Conservation (phyloP, 225 moss, liverwort and hornwort species). For the Anthoceros angustus region DNA sequence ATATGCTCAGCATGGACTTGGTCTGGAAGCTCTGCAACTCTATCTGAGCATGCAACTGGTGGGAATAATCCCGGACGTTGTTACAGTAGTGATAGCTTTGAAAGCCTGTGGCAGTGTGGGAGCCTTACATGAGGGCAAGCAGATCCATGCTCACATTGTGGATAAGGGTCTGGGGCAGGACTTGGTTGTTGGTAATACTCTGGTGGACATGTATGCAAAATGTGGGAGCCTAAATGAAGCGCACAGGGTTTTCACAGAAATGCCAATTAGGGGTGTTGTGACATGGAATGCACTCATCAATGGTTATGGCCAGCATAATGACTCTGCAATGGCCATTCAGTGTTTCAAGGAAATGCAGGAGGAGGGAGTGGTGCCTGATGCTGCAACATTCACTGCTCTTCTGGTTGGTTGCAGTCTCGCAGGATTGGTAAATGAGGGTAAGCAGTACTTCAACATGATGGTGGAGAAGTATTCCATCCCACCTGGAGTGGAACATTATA, state of each 20-base stretch:
- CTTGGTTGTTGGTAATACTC: not conserved
- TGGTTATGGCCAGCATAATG: not conserved
- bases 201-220: not conserved
- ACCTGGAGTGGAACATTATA: not conserved
- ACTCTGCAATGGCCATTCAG: not conserved
- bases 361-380: not conserved
- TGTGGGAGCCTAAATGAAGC: not conserved
- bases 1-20: not conserved
- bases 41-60: not conserved
- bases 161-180: not conserved
- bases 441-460: not conserved
- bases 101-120: not conserved
- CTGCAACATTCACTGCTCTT: not conserved
- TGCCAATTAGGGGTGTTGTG: not conserved
- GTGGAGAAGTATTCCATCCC: not conserved
- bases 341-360: not conserved
- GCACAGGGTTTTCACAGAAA: not conserved
- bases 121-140: not conserved
- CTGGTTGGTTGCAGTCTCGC: not conserved
- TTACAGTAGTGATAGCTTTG: not conserved
- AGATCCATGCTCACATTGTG: not conserved
- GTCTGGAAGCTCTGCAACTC: not conserved
- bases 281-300: not conserved
- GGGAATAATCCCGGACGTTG: not conserved
- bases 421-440: not conserved